These are phyloP conservation scores for Chlorella sorokiniana DNA, from an alignment of 139 green algal species.

Conservation along the genomic window DNA sequence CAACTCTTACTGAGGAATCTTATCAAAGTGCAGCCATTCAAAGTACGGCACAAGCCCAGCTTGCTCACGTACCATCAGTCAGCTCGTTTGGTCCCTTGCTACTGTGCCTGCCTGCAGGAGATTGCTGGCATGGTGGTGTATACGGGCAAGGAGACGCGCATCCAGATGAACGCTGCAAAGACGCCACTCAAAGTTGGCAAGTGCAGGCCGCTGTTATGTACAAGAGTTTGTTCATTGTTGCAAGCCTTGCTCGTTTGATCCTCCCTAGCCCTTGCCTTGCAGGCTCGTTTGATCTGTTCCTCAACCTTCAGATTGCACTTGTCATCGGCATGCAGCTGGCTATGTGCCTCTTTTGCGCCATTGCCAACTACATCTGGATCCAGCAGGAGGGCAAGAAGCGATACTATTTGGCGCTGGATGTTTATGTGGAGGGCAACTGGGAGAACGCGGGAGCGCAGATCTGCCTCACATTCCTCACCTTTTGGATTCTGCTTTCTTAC, in stretches of 20 bases:
- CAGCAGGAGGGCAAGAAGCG: constrained; percentile 41
- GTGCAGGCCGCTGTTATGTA: not conserved
- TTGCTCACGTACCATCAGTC: no score
- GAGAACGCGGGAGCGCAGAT: constrained; percentile 38
- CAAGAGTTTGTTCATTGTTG: not conserved
- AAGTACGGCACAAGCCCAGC: no score
- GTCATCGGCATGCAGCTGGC: constrained; percentile 64
- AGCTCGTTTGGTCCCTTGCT: not conserved
- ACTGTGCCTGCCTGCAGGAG: not conserved
- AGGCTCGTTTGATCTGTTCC: constrained; percentile 66
- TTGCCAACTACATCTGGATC: constrained; percentile 56
- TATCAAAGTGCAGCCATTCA: no score
- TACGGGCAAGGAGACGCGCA: constrained; percentile 88
- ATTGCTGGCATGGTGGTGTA: constrained; percentile 89
- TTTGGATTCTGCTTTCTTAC: constrained; percentile 88
- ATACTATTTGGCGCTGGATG: constrained; percentile 49
- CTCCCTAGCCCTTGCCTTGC: not conserved
- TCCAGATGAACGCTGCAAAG: constrained; percentile 83
- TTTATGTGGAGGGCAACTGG: constrained; percentile 47
- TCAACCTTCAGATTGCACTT: constrained; percentile 71
- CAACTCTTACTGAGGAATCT: no score
- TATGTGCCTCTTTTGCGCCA: constrained; percentile 56
- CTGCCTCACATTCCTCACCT: constrained; percentile 79
- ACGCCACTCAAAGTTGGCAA: constrained; percentile 72
- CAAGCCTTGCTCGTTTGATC: not conserved